Base-by-base conservation (phyloP, 805 yeast species). In the Kockiozyma suomiensis region DNA sequence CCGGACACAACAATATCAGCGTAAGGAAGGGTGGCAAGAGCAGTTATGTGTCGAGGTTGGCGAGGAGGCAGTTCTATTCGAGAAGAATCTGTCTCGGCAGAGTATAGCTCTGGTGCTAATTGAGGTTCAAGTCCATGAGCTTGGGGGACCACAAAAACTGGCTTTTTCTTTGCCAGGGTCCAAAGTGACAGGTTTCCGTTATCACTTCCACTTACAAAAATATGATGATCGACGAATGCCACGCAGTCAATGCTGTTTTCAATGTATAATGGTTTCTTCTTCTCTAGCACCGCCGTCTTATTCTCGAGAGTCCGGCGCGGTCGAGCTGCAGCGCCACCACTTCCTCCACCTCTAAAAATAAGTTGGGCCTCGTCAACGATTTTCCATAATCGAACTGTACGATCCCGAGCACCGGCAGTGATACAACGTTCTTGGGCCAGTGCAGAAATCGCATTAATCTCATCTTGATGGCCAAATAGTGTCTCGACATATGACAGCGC, bases 341-440 rank as follows among this genome's bases (percentile, higher is more conserved):
- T 43, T 70, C 90, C 97, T 59, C 96, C 96, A 62, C 96, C 97
- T 71, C 97, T 82, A 73, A 93, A 93, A 0, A 97, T 91, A 69
- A 94, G 81, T 71, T 97, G 84, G 0, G 96, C 85, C 75, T 94
- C 99, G 69, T 94, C 99, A 26, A 96, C 84, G 66, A 94, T 90
- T 73, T 94, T 94, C 99, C 99, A 94, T 69, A 89, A 78, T 86
- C 96, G 87, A 8, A 93, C 97, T 4, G 97, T 89, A 69, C 96
- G 85, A 75, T 94, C 99, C 68, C 98, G 84, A 2, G 96, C 81
- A 17, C 99, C 99, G 33, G 93, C 98, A 26, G 96, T 90, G 17
- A 94, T 92, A 78, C 99, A 94, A 59, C 97, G 84, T 71, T 94
- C 98, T 73, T 85, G 85, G 8, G 83, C 82, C 62, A 94, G 77